Evolutionary conservation across 2,329 filamentous ascomycete species (phyloP), one percentile per base, ranked within the genome.

Genomic region (Kalaharituber pfeilii): DNA sequence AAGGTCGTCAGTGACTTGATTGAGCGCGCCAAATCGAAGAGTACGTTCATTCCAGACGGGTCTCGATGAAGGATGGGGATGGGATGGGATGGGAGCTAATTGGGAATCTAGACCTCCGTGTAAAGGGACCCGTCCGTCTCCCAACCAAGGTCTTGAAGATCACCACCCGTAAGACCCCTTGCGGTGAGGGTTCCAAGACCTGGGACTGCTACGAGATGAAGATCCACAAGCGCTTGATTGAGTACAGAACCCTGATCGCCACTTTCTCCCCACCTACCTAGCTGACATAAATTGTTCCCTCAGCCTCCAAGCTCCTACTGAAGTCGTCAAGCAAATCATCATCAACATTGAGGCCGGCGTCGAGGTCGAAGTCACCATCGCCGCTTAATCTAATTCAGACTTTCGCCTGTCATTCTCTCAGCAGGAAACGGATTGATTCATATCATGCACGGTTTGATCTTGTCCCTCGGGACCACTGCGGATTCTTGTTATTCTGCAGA

Each of bases 181-280:
- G 85, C 76, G 91, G 91, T 84, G 91, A 98, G 81, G 91, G 91
- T 76, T 93, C 84, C 74, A 98, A 98, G 86, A 98, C 91, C 70
- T 98, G 91, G 91, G 91, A 96, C 73, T 82, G 79, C 73, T 98
- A 78, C 74, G 89, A 98, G 83, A 93, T 98, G 87, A 84, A 89
- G 76, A 94, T 95, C 72, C 87, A 95, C 81, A 95, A 95, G 84
- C 84, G 88, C 67, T 79, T 95, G 69, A 95, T 95, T 70, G 88
- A 94, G 80, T 85, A 71, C 67, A 80, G 78, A 45, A 39, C 51
- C 50, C 53, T 47, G n/a, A 36, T n/a, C 30, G 30, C n/a, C 54
- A 64, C 55, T 62, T 59, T n/a, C n/a, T 65, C 57, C 63, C 65
- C 49, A 62, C 51, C 24, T 29, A 22, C 27, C 20, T 60, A 50